Evolutionary conservation across 148 eudicot species (phyloP), one percentile per base, ranked within the genome.

Genomic region (Rhododendron molle): DNA sequence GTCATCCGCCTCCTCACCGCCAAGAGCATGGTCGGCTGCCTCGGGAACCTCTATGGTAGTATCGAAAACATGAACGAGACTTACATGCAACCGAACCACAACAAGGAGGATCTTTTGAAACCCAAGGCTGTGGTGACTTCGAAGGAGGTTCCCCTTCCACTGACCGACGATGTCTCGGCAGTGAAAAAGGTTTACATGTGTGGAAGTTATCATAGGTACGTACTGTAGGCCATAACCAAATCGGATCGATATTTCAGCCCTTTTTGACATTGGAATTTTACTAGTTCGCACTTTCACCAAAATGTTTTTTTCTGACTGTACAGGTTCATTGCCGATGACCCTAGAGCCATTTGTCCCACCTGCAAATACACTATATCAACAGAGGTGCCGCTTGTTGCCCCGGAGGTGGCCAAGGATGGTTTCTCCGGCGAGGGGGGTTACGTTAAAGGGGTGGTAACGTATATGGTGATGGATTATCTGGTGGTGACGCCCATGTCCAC

Each of bases 1-100:
- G 83, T 88, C 6, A 44, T 71, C 5, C 65, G 85, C 8, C 44
- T 90, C 20, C 56, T 87, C 15, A 74, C 32, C 0, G 72, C 69
- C 2, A 14, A 88, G 5, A 82, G 58, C 71, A 86, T 80, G 88
- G 87, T 80, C 3, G 89, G 92, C 1, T 62, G 86, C 62, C 76
- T 88, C 0, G 89, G 85, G 0, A 44, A 79, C 10, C 58, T 90
- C 11, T 80, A 80, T 0, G 60, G 34, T 0, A 85, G 87, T n/a
- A 18, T 88, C 0, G 86, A 88, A 10, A 46, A 80, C 21, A 40
- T 90, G 9, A 83, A 49, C 32, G 78, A 85, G 8, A 83, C 10
- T 0, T 85, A 69, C 40, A 30, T 85, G 76, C 79, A 69, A 16
- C 14, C 36, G 0, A 34, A 80, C 44, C 69, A 20, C 2, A 71